Conservation (phyloP, 2,329 filamentous ascomycete genomes). For the Cladophialophora immunda region DNA sequence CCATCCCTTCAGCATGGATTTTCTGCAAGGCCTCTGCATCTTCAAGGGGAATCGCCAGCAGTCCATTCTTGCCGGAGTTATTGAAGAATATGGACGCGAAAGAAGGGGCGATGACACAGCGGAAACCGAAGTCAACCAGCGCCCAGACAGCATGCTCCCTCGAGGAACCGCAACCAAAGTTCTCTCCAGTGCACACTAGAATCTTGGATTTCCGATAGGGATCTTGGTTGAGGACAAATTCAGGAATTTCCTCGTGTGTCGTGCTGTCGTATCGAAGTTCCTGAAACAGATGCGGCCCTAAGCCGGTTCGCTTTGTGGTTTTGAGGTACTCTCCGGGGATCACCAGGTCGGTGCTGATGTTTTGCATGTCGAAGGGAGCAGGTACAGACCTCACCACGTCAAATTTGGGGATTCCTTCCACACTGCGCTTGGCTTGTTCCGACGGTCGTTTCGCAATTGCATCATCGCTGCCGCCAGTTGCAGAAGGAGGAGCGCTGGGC, state of each 20-base stretch:
- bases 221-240: constrained; percentile 89
- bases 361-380: constrained; percentile 83
- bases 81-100: constrained; percentile 97
- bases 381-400: constrained; percentile 82
- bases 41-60: constrained; percentile 83
- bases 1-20: constrained; percentile 78
- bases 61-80: constrained; percentile 99
- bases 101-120: constrained; percentile 87
- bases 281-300: constrained; percentile 86
- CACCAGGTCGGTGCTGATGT: constrained; percentile 96
- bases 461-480: constrained; percentile 68
- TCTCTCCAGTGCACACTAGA: constrained; percentile 86
- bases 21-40: constrained; percentile 69
- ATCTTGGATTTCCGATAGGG: constrained; percentile 88
- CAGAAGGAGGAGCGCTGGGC: constrained; percentile 69
- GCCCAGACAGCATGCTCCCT: constrained; percentile 98
- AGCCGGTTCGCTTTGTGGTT: constrained; percentile 96
- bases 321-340: constrained; percentile 99
- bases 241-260: constrained; percentile 72
- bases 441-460: constrained; percentile 60
- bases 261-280: constrained; percentile 78
- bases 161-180: constrained; percentile 92
- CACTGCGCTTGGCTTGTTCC: constrained; percentile 55
- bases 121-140: constrained; percentile 94
- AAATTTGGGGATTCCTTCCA: constrained; percentile 84